A percentile compares a stretch with the other conserved stretches of the same genome.
These are phyloP conservation scores for Pisolithus tinctorius DNA, from an alignment of 768 basidiomycete species.

Conservation along the genomic window DNA sequence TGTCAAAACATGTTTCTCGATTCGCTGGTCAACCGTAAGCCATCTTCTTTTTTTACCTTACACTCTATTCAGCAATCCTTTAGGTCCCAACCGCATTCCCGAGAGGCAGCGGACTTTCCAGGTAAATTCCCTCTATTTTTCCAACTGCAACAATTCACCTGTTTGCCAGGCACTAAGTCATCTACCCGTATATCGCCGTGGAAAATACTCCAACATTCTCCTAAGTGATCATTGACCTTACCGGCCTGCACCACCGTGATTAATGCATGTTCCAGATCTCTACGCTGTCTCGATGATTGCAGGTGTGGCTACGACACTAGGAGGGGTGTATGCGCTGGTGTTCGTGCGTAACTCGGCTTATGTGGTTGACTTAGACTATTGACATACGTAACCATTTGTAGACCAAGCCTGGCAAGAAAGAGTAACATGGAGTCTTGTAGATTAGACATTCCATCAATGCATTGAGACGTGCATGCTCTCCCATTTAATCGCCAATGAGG, in stretches of 20 bases:
- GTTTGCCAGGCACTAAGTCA: constrained; percentile 30
- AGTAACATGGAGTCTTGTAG: constrained; percentile 5
- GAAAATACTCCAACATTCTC: constrained; percentile 57
- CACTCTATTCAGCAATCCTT: constrained; percentile 2
- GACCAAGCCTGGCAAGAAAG: constrained; percentile 25
- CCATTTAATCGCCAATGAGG: not conserved
- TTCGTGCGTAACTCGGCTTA: constrained; percentile 27
- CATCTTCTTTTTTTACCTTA: not conserved
- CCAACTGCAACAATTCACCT: constrained; percentile 5
- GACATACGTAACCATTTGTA: constrained; percentile 1
- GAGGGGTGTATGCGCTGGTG: constrained; percentile 42
- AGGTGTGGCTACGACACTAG: constrained; percentile 49
- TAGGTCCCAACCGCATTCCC: constrained; percentile 58
- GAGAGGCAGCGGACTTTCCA: constrained; percentile 64
- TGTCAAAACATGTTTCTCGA: constrained; percentile 41
- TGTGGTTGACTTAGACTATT: not conserved
- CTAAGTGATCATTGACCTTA: constrained; percentile 38
- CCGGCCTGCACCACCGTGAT: not conserved
- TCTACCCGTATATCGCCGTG: constrained; percentile 52
- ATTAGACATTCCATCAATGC: not conserved
- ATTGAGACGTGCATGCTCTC: not conserved
- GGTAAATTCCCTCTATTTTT: constrained; percentile 30
- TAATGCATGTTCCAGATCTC: constrained; percentile 34
- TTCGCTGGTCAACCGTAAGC: constrained; percentile 62
- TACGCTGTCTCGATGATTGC: constrained; percentile 49